phyloP scores from a whole-genome alignment of 2,329 filamentous ascomycete genomes.

The Septoria linicola region DNA sequence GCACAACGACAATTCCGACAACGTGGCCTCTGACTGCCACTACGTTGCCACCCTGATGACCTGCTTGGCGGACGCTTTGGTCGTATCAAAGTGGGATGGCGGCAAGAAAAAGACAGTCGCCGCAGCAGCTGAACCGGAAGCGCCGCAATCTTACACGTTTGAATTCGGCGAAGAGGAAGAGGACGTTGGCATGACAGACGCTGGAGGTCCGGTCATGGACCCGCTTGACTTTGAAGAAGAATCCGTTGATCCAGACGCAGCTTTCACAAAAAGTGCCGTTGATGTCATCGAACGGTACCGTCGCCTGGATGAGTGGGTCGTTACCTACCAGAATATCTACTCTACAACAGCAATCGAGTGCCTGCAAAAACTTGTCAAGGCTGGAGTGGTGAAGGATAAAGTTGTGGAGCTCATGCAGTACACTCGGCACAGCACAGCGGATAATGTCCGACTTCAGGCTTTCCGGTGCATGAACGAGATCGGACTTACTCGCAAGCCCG shows the following conservation, averaged over 20 bases:
- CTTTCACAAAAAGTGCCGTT: slow-evolving; percentile 57
- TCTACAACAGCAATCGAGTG: slow-evolving; percentile 62
- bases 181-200: slow-evolving; percentile 45
- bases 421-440: slow-evolving; percentile 58
- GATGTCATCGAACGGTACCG: slow-evolving; percentile 63
- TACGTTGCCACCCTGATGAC: slow-evolving; percentile 81
- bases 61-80: slow-evolving; percentile 58
- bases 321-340: slow-evolving; percentile 64
- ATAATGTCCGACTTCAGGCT: slow-evolving; percentile 59
- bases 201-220: slow-evolving; percentile 9
- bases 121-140: slow-evolving; percentile 27
- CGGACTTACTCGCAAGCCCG: slow-evolving; percentile 52
- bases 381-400: slow-evolving; percentile 53
- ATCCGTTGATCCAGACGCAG: slow-evolving; percentile 47
- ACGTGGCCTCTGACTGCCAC: slow-evolving; percentile 81
- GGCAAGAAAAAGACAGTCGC: slow-evolving; percentile 9
- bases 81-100: slow-evolving; percentile 35
- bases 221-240: slow-evolving; percentile 45
- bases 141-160: slow-evolving; percentile 32
- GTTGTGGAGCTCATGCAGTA: slow-evolving; percentile 61
- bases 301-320: slow-evolving; percentile 65
- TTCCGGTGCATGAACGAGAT: slow-evolving; percentile 59
- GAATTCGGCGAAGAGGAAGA: slow-evolving; percentile 49
- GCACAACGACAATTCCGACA: slow-evolving; percentile 92
- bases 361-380: slow-evolving; percentile 55